Percentiles rank a stretch among this genome's conserved stretches.
phyloP scores from a whole-genome alignment of 2,329 filamentous ascomycete species.

The Clonostachys rosea region DNA sequence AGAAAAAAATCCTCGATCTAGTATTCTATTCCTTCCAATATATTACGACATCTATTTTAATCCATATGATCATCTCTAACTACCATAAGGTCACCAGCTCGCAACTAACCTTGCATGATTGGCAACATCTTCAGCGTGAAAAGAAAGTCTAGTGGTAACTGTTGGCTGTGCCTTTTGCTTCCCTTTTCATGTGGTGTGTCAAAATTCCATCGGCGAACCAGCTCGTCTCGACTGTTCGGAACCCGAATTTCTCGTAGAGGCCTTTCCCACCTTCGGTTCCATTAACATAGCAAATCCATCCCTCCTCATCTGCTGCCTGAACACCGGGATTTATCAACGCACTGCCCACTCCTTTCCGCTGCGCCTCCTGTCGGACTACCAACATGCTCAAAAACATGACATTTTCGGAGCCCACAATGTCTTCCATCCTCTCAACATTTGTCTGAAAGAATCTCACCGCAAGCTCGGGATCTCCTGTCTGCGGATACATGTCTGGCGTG shows the following conservation, averaged over 20 bases:
- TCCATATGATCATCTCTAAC: no score
- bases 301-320: conserved; percentile 17
- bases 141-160: no score
- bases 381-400: conserved; percentile 27
- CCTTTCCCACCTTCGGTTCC: conserved; percentile 13
- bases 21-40: no score
- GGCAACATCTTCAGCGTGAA: no score
- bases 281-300: conserved; percentile 18
- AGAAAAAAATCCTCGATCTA: no score
- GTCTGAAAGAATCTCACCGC: conserved; percentile 33
- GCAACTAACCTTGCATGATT: no score
- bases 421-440: conserved; percentile 12
- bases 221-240: conserved; percentile 11
- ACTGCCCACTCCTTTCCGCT: conserved; percentile 23
- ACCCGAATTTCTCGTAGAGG: conserved; percentile 21
- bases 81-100: no score
- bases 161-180: conserved; percentile 1
- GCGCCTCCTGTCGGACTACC: conserved; percentile 19
- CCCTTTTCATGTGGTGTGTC: conserved; percentile 22
- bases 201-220: conserved; percentile 11
- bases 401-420: conserved; percentile 14
- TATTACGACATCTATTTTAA: no score
- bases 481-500: conserved; percentile 12
- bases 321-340: conserved; percentile 23
- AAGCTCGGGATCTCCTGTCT: conserved; percentile 17